These are phyloP conservation scores for Rhodotorula sp. DNA, from an alignment of 1,284 basidiomycete genomes.

Conservation along the genomic window DNA sequence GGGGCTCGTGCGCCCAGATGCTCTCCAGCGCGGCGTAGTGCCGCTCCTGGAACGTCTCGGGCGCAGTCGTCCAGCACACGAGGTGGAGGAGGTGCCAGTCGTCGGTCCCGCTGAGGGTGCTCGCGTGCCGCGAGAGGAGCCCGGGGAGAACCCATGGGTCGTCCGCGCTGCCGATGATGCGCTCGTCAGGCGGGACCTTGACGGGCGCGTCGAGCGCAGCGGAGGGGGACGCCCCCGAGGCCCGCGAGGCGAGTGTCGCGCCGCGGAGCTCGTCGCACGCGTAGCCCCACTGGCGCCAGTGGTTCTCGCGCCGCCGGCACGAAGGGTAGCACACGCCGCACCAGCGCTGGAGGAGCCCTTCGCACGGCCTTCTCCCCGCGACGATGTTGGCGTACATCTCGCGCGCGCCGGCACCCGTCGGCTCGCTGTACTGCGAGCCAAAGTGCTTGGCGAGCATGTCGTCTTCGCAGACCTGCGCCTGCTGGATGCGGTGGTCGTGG, in stretches of 20 bases:
- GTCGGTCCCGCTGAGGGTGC: constrained; percentile 22
- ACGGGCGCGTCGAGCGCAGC: constrained; percentile 18
- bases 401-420: constrained; percentile 20
- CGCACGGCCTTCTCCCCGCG: constrained; percentile 30
- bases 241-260: constrained; percentile 28
- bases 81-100: constrained; percentile 41
- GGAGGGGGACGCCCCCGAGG: background rate
- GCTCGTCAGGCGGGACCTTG: constrained; percentile 8
- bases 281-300: constrained; percentile 34
- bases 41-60: constrained; percentile 35
- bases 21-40: constrained; percentile 39
- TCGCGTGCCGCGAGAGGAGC: constrained; percentile 32
- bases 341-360: constrained; percentile 30
- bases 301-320: constrained; percentile 29
- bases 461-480: constrained; percentile 41
- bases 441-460: constrained; percentile 43
- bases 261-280: constrained; percentile 40
- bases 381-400: constrained; percentile 41
- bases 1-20: constrained; percentile 38
- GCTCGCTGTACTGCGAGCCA: constrained; percentile 27
- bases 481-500: constrained; percentile 42
- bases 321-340: constrained; percentile 42
- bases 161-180: constrained; percentile 29
- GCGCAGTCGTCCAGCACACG: constrained; percentile 30
- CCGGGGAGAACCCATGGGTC: constrained; percentile 42